Percentiles rank a stretch among this genome's conserved stretches.
phyloP scores from a whole-genome alignment of 768 basidiomycete species.

The Baorangia bicolor region DNA sequence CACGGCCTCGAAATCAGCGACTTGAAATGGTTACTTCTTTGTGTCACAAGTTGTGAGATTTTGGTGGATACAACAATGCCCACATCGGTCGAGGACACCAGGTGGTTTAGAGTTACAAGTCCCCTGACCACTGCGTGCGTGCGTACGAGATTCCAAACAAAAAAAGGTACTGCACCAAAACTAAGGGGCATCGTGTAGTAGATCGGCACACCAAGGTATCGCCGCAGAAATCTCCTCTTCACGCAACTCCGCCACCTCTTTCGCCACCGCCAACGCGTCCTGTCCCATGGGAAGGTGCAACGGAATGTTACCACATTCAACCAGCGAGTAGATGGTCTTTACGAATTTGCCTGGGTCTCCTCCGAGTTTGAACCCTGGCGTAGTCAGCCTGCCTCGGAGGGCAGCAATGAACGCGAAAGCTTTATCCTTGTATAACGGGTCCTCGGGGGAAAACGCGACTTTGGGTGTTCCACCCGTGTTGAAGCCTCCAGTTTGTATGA shows the following conservation, averaged over 20 bases:
- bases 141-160: too few relatives aligned
- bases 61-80: too few relatives aligned
- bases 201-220: conserved; percentile 7
- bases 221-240: conserved; percentile 2
- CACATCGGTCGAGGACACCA: too few relatives aligned
- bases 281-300: conserved; percentile 10
- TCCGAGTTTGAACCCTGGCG: background rate
- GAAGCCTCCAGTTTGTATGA: conserved; percentile 19
- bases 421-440: conserved; percentile 4
- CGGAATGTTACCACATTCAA: conserved; percentile 8
- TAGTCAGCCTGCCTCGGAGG: background rate
- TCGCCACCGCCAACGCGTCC: conserved; percentile 6
- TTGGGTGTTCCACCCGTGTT: background rate
- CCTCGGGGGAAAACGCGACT: conserved; percentile 2
- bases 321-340: conserved; percentile 6
- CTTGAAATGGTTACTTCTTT: too few relatives aligned
- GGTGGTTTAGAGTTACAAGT: too few relatives aligned
- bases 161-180: too few relatives aligned
- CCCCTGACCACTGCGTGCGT: too few relatives aligned
- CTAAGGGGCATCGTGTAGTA: conserved; percentile 5
- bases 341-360: conserved; percentile 16
- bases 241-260: background rate
- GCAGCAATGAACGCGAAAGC: background rate
- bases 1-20: too few relatives aligned
- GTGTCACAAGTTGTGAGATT: too few relatives aligned